Evolutionary conservation across 2,329 filamentous ascomycete genomes (phyloP).

Genomic region (Epichloe gansuensis): DNA sequence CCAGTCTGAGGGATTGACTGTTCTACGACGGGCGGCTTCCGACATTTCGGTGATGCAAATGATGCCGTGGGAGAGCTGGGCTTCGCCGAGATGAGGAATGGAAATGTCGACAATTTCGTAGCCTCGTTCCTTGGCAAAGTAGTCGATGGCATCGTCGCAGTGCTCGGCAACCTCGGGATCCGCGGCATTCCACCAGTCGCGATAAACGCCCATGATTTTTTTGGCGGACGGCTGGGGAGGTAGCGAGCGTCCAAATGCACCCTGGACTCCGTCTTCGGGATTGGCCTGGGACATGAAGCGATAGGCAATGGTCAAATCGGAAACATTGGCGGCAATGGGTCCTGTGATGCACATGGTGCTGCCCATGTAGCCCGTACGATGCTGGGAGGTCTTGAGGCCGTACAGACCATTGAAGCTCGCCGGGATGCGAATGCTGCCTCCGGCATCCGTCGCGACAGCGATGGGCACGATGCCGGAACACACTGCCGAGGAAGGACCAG

Average conservation of each 20-base stretch:
- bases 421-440: conserved; percentile 64
- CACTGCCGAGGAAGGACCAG: conserved; percentile 60
- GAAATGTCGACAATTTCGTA: conserved; percentile 44
- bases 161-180: conserved; percentile 47
- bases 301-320: conserved; percentile 73
- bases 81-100: conserved; percentile 55
- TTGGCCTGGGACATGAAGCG: conserved; percentile 65
- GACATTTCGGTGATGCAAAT: conserved; percentile 65
- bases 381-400: conserved; percentile 68
- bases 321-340: conserved; percentile 62
- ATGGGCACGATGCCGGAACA: conserved; percentile 62
- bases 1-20: conserved; percentile 33
- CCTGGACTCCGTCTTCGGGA: conserved; percentile 44
- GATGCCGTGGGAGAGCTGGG: conserved; percentile 63
- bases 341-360: conserved; percentile 51
- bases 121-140: conserved; percentile 37
- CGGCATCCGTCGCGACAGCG: conserved; percentile 61
- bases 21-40: conserved; percentile 29
- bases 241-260: conserved; percentile 47
- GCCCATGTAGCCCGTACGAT: conserved; percentile 47
- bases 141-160: conserved; percentile 49
- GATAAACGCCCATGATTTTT: conserved; percentile 60
- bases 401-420: conserved; percentile 66
- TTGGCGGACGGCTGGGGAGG: conserved; percentile 28
- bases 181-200: conserved; percentile 35